phyloP scores from a whole-genome alignment of 163 green algal genomes.

The Scenedesmus sp. region DNA sequence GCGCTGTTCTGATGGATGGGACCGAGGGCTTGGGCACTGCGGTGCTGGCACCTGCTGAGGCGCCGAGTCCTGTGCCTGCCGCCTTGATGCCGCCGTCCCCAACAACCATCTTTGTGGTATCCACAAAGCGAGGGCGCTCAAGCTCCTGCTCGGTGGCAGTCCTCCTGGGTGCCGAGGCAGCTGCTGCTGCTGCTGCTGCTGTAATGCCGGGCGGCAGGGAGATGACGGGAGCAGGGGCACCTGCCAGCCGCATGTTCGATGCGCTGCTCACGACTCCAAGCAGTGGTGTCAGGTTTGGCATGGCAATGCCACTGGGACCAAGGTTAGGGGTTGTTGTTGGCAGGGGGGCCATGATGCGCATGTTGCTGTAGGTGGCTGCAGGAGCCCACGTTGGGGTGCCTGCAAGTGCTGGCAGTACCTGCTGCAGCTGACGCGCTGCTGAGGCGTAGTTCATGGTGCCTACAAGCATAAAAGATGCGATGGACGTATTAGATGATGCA shows the following conservation, averaged over 20 bases:
- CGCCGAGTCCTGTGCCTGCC: neutral
- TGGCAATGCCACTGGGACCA: neutral
- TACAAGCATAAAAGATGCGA: neutral
- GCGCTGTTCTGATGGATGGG: neutral
- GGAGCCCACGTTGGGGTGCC: neutral
- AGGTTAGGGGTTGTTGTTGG: neutral
- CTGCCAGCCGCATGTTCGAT: neutral
- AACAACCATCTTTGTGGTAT: neutral
- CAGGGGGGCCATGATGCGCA: neutral
- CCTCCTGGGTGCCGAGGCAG: neutral
- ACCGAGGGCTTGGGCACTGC: neutral
- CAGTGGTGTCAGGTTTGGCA: neutral
- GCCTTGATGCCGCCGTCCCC: neutral
- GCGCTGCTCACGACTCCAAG: neutral
- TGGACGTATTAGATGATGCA: neutral
- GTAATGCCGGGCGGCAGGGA: neutral
- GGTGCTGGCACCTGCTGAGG: neutral
- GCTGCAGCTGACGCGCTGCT: conserved; percentile 3
- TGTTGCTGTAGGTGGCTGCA: neutral
- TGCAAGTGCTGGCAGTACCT: conserved; percentile 1
- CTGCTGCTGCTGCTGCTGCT: neutral
- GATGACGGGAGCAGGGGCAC: neutral
- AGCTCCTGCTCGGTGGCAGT: neutral
- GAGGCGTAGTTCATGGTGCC: neutral
- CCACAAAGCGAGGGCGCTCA: neutral